These are phyloP conservation scores for Neovahlkampfia damariscottae DNA, from an alignment of 78 protist species.

Conservation along the genomic window DNA sequence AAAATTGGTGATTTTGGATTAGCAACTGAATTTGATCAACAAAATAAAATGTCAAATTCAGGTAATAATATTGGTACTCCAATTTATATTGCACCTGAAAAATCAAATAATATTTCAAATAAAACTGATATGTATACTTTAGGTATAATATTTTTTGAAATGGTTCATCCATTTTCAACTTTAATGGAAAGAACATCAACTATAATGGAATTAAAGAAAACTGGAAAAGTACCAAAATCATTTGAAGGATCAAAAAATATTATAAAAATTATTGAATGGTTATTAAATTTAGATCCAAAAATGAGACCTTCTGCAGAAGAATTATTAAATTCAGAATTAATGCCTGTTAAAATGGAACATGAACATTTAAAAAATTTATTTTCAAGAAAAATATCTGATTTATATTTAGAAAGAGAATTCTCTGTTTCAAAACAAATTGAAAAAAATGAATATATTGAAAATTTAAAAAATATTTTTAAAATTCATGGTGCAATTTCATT, in stretches of 20 bases:
- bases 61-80: background rate
- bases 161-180: background rate
- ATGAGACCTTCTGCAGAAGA: background rate
- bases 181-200: background rate
- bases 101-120: background rate
- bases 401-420: background rate
- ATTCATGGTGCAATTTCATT: background rate
- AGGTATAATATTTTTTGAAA: conserved; percentile 8
- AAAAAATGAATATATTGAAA: background rate
- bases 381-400: background rate
- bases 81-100: background rate
- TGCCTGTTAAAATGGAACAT: background rate
- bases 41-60: background rate
- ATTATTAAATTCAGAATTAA: background rate
- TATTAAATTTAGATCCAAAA: background rate
- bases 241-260: background rate
- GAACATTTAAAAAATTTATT: background rate
- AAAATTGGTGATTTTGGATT: conserved; percentile 29
- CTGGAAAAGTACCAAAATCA: background rate
- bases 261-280: background rate
- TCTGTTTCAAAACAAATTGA: background rate
- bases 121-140: background rate
- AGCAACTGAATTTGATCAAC: background rate
- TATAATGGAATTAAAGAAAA: background rate
- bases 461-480: background rate